Evolutionary conservation across 148 eudicot species (phyloP).

Genomic region (Rhododendron williamsianum): DNA sequence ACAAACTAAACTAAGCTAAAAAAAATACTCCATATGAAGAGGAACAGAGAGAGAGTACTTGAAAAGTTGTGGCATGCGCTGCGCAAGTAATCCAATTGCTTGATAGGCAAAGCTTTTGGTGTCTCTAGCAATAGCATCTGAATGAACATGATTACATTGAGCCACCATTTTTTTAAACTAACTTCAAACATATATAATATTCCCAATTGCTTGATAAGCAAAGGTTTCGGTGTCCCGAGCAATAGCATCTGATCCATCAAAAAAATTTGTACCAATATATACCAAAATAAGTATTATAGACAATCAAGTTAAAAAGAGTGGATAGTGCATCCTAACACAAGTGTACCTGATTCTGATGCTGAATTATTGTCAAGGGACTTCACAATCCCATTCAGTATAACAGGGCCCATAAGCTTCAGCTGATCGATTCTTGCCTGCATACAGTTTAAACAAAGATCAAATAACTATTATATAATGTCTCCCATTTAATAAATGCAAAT

Average conservation of each 20-base stretch:
- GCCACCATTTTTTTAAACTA: conserved; percentile 9
- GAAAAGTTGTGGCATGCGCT: conserved; percentile 95
- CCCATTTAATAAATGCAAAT: conserved; percentile 3
- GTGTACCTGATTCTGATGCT: conserved; percentile 60
- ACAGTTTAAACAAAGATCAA: conserved; percentile 11
- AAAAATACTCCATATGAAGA: background rate
- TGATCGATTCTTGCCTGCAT: conserved; percentile 80
- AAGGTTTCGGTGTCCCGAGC: background rate
- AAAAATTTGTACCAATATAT: background rate
- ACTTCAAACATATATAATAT: background rate
- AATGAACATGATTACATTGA: conserved; percentile 11
- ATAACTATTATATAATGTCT: background rate
- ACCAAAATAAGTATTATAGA: background rate
- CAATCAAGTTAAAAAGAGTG: background rate
- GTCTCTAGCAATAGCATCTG: conserved; percentile 74
- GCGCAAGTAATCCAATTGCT: conserved; percentile 87
- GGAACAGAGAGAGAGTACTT: conserved; percentile 33
- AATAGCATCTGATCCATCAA: conserved; percentile 1
- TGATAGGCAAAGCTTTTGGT: conserved; percentile 84
- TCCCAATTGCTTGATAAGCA: background rate
- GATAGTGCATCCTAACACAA: background rate
- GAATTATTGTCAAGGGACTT: conserved; percentile 71
- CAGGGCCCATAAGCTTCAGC: conserved; percentile 91
- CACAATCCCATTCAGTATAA: conserved; percentile 71
- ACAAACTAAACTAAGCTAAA: background rate